Base-by-base conservation (phyloP, 345 rosid genomes). In the Pistacia vera region DNA sequence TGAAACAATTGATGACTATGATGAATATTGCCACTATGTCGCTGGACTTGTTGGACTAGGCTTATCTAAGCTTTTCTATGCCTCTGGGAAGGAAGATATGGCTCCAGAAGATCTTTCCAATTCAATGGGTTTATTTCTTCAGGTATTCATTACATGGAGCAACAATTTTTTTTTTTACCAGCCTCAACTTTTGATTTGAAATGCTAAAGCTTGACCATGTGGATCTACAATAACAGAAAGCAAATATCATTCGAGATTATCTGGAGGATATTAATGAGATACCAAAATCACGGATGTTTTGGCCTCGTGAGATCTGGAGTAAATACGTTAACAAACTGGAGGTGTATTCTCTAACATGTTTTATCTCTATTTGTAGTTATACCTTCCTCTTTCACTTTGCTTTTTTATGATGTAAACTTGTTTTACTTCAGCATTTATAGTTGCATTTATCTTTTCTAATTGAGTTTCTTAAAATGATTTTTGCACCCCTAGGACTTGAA, bases 11-110 rank as follows among this genome's bases (percentile, higher is more conserved):
- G 93, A 86, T 63, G 97, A 97, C 83, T 94, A 94, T 68, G 91
- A 97, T 81, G 99, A 97, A 81, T 97, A 97, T 80, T 97, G 99
- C 85, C 92, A 97, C 83, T 94, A 97, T 81, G 99, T 89, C 64
- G 98, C 98, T 30, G 98, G 99, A 77, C 97, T 97, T 66, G 99
- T 97, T 61, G 99, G 99, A 70, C 77, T 94, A 78, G 99, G 99
- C 73, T 83, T 97, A 77, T 97, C 98, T 68, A 97, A 94, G 81
- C 97, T 97, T 83, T 97, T 97, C 87, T 84, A 89, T 63, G 98
- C 97, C 71, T 90, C 91, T 7, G 92, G 88, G 14, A 71, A 72
- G 20, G 99, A 97, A 85, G 97, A 91, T 86, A 75, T 92, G 78
- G 87, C 87, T 62, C 68, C 94, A 58, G 98, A 94, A 28, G 67